Evolutionary conservation across 148 eudicot species (phyloP), one percentile per base, ranked within the genome.

Genomic region (Pouteria glomerata): DNA sequence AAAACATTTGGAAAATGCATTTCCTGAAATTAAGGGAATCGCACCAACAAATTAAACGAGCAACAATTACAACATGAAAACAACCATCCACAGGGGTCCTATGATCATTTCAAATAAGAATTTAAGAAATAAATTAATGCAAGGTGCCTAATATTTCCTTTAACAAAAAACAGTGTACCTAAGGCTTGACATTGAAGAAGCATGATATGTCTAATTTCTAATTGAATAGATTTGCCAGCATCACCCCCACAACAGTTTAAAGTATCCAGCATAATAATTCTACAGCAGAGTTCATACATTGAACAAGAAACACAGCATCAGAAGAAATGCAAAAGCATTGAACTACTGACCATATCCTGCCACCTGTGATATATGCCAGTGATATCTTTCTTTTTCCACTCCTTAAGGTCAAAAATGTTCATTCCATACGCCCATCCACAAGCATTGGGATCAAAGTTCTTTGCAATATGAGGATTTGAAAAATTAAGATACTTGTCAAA

Each of bases 361-460:
- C 97, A 92, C 79, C 75, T 85, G 86, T 92, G 97, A 71, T 92
- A 92, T 72, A 90, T 86, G 45, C 93, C 97, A 19, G 97, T 92
- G 24, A 90, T 90, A 79, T 90, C 88, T 70, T 81, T 81, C 79
- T 77, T 83, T 75, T 83, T 92, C 96, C 97, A 92, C 74, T 77
- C 89, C 81, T 90, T 83, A 41, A 92, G 93, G 81, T 92, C 96
- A 80, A 92, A 92, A 13, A 92, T 58, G 72, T 92, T 92, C 97
- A 92, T 92, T 59, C 97, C 97, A 72, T 90, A 92, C 0, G 97
- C 97, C 97, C 97, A 92, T 59, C 96, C 97, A 76, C 97, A 92
- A 13, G 97, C 93, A 81, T 82, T 82, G 29, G 97, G 97, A 75
- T 88, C 89, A 59, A 92, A 92, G 66, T 85, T 90, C 34, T 81